Conservation (phyloP, 768 basidiomycete species). For the Boletus rufocinnamomeus region DNA sequence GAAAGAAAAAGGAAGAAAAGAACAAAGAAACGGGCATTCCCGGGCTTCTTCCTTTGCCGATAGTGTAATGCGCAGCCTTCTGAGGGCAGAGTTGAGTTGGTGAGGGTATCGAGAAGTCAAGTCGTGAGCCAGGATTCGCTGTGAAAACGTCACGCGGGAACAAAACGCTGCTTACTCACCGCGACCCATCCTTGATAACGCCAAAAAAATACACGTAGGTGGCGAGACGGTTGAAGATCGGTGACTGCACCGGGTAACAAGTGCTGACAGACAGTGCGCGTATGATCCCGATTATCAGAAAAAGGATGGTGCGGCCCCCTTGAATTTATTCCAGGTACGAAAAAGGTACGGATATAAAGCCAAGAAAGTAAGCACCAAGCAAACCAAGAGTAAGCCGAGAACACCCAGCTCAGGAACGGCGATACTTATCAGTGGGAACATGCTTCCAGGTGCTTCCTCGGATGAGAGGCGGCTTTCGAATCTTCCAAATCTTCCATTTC, state of each 20-base stretch:
- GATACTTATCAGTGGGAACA: neutral
- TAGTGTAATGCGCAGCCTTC: neutral
- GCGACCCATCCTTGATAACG: neutral
- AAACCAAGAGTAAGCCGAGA: neutral
- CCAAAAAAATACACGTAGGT: neutral
- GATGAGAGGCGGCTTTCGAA: constrained; percentile 9
- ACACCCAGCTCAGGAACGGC: neutral
- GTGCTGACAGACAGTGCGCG: neutral
- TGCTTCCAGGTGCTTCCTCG: neutral
- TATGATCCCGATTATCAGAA: neutral
- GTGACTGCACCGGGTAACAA: too few relatives aligned
- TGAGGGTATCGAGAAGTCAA: neutral
- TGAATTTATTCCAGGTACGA: neutral
- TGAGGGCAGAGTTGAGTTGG: neutral
- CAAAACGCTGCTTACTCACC: neutral
- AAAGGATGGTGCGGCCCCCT: neutral
- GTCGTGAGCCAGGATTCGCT: neutral
- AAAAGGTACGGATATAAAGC: neutral
- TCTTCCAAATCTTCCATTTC: constrained; percentile 5
- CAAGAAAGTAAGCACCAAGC: constrained; percentile 7
- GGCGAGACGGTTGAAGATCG: neutral
- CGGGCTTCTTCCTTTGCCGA: neutral
- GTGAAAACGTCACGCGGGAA: neutral
- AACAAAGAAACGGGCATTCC: neutral
- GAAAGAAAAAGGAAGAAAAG: too few relatives aligned